Percentiles rank a stretch among this genome's conserved stretches.
phyloP scores from a whole-genome alignment of 2,329 filamentous ascomycete genomes.

The Talaromyces sp. region DNA sequence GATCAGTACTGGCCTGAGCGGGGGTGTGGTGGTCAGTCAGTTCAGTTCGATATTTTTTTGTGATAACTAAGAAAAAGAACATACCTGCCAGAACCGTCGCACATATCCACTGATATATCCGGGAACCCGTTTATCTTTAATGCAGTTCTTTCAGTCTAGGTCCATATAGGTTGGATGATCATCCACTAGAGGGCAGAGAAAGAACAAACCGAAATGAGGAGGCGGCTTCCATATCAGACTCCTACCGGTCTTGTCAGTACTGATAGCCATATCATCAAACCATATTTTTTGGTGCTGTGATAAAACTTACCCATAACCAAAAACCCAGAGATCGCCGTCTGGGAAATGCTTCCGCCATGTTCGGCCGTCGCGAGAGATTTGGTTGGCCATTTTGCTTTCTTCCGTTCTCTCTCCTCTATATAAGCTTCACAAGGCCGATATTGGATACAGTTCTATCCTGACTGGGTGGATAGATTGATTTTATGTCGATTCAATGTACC shows the following conservation, averaged over 20 bases:
- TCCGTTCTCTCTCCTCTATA: background rate
- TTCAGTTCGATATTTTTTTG: background rate
- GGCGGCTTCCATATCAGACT: conserved; percentile 98
- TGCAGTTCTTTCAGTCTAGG: background rate
- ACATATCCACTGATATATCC: conserved; percentile 94
- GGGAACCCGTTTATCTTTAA: conserved; percentile 70
- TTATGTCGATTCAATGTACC: background rate
- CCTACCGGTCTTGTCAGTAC: conserved; percentile 46
- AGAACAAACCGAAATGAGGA: conserved; percentile 82
- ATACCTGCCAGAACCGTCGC: conserved; percentile 94
- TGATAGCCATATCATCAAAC: background rate
- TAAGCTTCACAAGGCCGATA: background rate
- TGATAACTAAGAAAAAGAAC: conserved; percentile 27
- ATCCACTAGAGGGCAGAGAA: background rate
- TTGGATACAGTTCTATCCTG: too few species aligned
- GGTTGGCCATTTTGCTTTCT: background rate
- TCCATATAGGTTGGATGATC: background rate
- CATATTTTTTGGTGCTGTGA: background rate
- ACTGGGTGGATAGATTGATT: too few species aligned
- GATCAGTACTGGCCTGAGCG: conserved; percentile 67
- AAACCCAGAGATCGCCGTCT: conserved; percentile 80
- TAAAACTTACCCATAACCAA: conserved; percentile 83
- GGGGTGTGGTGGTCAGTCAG: background rate
- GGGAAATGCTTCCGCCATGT: conserved; percentile 43
- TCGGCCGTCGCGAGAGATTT: conserved; percentile 15